Conservation (phyloP, 2,329 filamentous ascomycete species). For the Paracamarosporium sp. region DNA sequence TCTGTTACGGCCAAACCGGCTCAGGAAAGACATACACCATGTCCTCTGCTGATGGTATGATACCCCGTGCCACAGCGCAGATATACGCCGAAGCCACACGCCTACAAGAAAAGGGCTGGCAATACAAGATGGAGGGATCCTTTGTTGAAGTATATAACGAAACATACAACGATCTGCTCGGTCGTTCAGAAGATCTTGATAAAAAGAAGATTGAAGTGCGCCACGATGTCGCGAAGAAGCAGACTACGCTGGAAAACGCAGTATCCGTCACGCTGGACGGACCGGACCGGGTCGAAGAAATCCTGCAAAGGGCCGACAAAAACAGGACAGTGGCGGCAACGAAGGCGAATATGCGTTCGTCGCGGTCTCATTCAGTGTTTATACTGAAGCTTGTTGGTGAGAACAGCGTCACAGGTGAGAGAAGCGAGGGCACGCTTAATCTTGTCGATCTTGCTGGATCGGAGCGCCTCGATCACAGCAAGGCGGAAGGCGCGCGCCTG, state of each 20-base stretch:
- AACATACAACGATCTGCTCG: constrained; percentile 88
- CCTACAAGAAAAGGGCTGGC: constrained; percentile 90
- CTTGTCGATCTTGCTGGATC: constrained; percentile 94
- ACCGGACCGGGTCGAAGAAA: constrained; percentile 77
- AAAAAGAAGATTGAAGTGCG: constrained; percentile 89
- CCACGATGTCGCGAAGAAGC: constrained; percentile 81
- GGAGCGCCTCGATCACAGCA: constrained; percentile 86
- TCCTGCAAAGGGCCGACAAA: constrained; percentile 79
- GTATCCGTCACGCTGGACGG: constrained; percentile 79
- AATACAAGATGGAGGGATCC: constrained; percentile 90
- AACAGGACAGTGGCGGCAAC: constrained; percentile 95
- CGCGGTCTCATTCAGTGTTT: constrained; percentile 94
- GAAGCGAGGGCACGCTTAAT: constrained; percentile 91
- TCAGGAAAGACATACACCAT: constrained; percentile 98
- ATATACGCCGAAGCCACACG: constrained; percentile 88
- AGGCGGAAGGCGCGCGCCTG: constrained; percentile 83
- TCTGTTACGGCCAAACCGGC: constrained; percentile 97
- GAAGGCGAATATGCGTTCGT: constrained; percentile 95
- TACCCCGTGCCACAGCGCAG: constrained; percentile 88
- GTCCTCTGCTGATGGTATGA: constrained; percentile 95
- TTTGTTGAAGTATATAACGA: constrained; percentile 99
- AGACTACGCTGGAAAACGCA: constrained; percentile 82
- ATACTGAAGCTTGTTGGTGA: constrained; percentile 74
- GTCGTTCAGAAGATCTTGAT: constrained; percentile 71
- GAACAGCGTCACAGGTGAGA: constrained; percentile 79